Evolutionary conservation across 371 early-diverging fungal genomes (phyloP).

Genomic region (Conidiobolus incongruus): DNA sequence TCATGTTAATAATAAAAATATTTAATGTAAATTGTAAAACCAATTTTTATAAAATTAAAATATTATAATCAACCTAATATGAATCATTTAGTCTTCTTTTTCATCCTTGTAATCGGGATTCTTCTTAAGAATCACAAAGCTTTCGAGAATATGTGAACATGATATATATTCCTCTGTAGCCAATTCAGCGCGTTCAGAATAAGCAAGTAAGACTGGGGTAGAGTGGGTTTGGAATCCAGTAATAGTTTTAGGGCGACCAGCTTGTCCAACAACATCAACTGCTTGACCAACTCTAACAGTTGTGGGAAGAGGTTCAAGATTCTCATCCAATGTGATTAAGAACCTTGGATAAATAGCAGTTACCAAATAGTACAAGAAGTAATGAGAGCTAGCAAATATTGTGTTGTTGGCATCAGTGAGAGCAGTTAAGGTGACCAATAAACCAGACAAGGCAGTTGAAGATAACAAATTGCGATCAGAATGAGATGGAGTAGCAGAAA

Average conservation of each 20-base stretch:
- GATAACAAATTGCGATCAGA: slow-evolving; percentile 78
- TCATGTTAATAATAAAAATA: too few species aligned
- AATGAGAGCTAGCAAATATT: slow-evolving; percentile 24
- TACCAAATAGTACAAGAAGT: slow-evolving; percentile 79
- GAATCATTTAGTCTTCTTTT: slow-evolving; percentile 26
- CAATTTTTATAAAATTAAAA: too few species aligned
- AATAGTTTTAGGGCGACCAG: slow-evolving; percentile 95
- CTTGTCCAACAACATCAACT: slow-evolving; percentile 97
- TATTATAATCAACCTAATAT: too few species aligned
- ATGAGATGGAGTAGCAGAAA: slow-evolving; percentile 86
- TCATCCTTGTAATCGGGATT: slow-evolving; percentile 73
- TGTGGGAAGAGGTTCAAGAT: slow-evolving; percentile 48
- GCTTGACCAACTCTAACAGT: slow-evolving; percentile 97
- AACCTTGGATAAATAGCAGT: slow-evolving; percentile 94
- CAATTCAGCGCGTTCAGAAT: slow-evolving; percentile 93
- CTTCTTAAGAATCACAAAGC: slow-evolving; percentile 84
- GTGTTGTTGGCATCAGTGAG: slow-evolving; percentile 64
- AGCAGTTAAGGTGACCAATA: slow-evolving; percentile 69
- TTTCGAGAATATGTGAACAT: slow-evolving; percentile 68
- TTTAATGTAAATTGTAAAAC: too few species aligned
- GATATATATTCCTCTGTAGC: slow-evolving; percentile 85
- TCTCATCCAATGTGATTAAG: slow-evolving; percentile 81
- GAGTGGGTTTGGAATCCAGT: slow-evolving; percentile 97
- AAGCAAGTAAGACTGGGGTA: slow-evolving; percentile 91
- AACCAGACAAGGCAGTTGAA: slow-evolving; percentile 71